Conservation (phyloP, 2,329 filamentous ascomycete genomes). For the Aspergillus phoenicis region DNA sequence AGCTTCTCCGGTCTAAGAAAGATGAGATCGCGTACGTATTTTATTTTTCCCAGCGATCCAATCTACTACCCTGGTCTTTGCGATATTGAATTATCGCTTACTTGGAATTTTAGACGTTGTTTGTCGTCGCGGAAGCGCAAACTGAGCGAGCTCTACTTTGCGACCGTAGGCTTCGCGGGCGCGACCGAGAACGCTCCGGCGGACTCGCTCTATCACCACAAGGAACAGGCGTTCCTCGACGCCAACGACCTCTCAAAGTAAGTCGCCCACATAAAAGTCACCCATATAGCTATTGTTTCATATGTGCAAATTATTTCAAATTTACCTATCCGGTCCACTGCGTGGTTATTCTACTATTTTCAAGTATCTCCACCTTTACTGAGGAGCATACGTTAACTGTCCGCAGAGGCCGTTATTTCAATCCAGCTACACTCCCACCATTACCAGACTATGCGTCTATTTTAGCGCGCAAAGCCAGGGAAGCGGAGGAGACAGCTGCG, state of each 20-base stretch:
- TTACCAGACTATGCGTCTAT: constrained; percentile 37
- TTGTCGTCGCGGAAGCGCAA: constrained; percentile 86
- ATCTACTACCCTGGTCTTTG: constrained; percentile 18
- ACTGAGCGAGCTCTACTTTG: constrained; percentile 83
- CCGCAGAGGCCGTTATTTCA: constrained; percentile 56
- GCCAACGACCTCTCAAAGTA: constrained; percentile 62
- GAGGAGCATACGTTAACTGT: constrained; percentile 28
- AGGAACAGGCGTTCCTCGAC: constrained; percentile 58
- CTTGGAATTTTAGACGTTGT: constrained; percentile 51
- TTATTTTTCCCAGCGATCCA: constrained; percentile 34
- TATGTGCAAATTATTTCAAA: background rate
- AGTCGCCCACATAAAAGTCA: constrained; percentile 32
- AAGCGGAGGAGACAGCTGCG: constrained; percentile 34
- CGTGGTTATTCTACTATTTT: background rate
- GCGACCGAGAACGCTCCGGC: constrained; percentile 58
- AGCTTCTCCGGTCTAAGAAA: constrained; percentile 54
- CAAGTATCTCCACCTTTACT: background rate
- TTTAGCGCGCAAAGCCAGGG: constrained; percentile 32
- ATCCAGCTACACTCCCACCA: constrained; percentile 56
- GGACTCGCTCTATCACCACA: constrained; percentile 54
- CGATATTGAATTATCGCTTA: constrained; percentile 38
- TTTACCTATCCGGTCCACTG: constrained; percentile 4
- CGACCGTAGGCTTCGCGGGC: constrained; percentile 62
- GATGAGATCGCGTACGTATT: constrained; percentile 55
- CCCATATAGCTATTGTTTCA: background rate